Conservation (phyloP, 306 rosid genomes). For the Dalbergia oliveri region DNA sequence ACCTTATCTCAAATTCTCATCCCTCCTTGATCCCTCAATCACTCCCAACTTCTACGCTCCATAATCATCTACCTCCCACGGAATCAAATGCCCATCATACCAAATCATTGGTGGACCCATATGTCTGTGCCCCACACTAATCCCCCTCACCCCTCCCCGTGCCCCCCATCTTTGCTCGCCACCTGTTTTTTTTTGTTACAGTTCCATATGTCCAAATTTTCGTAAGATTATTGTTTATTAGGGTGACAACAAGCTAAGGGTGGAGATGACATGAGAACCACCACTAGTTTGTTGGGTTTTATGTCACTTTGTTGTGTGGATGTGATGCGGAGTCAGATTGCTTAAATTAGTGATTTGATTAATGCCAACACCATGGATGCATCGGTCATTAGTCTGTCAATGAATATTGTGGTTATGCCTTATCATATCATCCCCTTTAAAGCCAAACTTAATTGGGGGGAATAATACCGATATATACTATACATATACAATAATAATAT, state of each 20-base stretch:
- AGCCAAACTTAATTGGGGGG: slow-evolving; percentile 33
- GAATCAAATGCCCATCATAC: slow-evolving; percentile 88
- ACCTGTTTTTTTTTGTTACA: too few species aligned
- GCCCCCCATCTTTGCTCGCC: slow-evolving; percentile 22
- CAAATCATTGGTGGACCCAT: slow-evolving; percentile 82
- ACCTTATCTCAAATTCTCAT: slow-evolving; percentile 68
- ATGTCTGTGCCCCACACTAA: slow-evolving; percentile 46
- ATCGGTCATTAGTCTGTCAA: slow-evolving; percentile 31
- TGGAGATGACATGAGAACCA: slow-evolving; percentile 62
- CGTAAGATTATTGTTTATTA: too few species aligned
- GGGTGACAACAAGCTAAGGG: slow-evolving; percentile 20
- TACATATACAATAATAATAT: not conserved
- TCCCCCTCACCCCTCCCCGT: slow-evolving; percentile 34
- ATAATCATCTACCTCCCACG: slow-evolving; percentile 69
- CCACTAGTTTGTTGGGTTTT: slow-evolving; percentile 52
- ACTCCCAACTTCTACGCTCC: slow-evolving; percentile 71
- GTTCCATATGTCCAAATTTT: too few species aligned
- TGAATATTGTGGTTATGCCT: slow-evolving; percentile 43
- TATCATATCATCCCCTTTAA: slow-evolving; percentile 45
- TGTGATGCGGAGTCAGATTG: slow-evolving; percentile 45
- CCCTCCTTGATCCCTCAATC: slow-evolving; percentile 36
- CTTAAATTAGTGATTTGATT: slow-evolving; percentile 37
- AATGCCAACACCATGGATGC: slow-evolving; percentile 35
- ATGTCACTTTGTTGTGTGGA: slow-evolving; percentile 49
- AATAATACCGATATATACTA: slow-evolving; percentile 23